Base-by-base conservation (phyloP, 1,284 basidiomycete species). In the Naganishia sp. region DNA sequence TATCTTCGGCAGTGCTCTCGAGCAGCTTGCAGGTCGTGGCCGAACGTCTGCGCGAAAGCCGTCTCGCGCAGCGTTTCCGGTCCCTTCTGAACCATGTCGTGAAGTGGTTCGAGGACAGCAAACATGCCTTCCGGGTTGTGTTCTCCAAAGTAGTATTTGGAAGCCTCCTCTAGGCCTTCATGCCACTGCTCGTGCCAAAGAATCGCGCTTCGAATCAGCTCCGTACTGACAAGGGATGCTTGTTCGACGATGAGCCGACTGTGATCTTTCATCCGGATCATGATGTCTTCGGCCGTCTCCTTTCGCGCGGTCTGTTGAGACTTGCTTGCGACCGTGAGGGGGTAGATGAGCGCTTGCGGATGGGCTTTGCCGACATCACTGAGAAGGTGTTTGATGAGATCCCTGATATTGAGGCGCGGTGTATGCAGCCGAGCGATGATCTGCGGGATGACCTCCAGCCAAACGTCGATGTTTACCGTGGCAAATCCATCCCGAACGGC, bases 121-220 rank as follows among this genome's bases (percentile, higher is more conserved):
- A 98, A 98, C 96, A 99, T 99, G 18, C 90, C 96, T 71, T 94
- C 92, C n/a, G 95, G 90, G 78, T 99, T 98, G 77, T 94, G 92
- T 74, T 99, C 96, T 21, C 93, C 96, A 82, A 95, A 99, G 82
- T 95, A 99, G 57, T 95, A 83, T 60, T 96, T 86, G 13, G 94
- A 98, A 2, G 96, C 96, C 79, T 99, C 96, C 80, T 99, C 96
- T 25, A 99, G 83, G 15, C 93, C 94, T 81, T 99, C 96, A 75
- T 98, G 94, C 96, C 96, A 99, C 74, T 96, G 84, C 78, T 99
- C 96, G 75, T 99, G 94, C 96, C 96, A 99, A 21, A 99, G 82
- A 70, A 99, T 99, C 2, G 96, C 96, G 3, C 98, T 93, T 16
- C 96, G 88, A 71, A 99, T 98, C 39, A 99, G 86, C 78, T 99